Base-by-base conservation (phyloP, 345 rosid genomes). In the Gossypium bickii region DNA sequence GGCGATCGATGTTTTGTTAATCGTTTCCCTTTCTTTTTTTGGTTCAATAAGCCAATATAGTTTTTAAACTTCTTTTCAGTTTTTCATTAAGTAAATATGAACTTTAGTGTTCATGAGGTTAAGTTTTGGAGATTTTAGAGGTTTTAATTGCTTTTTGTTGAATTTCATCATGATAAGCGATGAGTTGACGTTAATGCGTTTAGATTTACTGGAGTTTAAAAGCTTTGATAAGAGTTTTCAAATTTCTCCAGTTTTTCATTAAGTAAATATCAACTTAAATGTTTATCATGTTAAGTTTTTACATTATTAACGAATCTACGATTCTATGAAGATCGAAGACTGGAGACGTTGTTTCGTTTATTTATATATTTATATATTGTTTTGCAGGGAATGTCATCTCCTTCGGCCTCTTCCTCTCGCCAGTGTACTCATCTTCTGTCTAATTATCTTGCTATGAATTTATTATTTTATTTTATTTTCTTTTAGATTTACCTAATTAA, bases 351-450 rank as follows among this genome's bases (percentile, higher is more conserved):
- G 12, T 71, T n/a, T 10, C 8, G 1, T 41, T 7, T 47, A 22
- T 60, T 41, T 49, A 48, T 61, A 4, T 12, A 2, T 9, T 22
- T 18, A 38, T 48, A 2, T 56, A 9, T 45, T 17, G 43, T 15
- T 74, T 34, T 16, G 3, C 64, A 67, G 78, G 78, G 24, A 74
- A 74, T 24, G 57, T 75, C n/a, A 56, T 75, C 55, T 75, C 78
- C 43, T 75, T 67, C 56, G 76, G 72, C 2, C 78, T 75, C 57
- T 66, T 75, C 66, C 72, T 75, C 65, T 75, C 78, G 0, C 78
- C 78, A 55, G 25, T 16, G 78, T 34, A 34, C 41, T 5, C 41
- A 34, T 34, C 41, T 34, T 34, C 41, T 34, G 41, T 34, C 41
- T 5, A 22, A 22, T 3, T 20, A 4, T 22, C 13, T 57, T 12